Evolutionary conservation across 352 stramenopile species (phyloP).

Genomic region (Pythium inflatum): DNA sequence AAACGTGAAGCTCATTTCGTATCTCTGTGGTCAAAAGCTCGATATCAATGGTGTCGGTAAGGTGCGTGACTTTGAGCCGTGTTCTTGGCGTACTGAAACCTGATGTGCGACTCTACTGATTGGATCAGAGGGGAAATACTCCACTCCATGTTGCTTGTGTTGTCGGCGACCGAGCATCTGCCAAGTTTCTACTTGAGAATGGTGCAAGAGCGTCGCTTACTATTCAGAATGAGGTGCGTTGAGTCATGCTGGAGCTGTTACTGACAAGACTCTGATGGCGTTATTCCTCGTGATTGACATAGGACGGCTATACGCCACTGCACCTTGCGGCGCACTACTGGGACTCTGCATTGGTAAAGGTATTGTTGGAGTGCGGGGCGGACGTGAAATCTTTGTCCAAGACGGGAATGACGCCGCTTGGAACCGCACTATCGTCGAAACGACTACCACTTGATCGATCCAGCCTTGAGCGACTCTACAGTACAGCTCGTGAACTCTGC

Average conservation of each 20-base stretch:
- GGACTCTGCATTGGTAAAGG: background rate
- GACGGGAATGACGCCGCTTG: background rate
- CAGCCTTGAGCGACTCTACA: background rate
- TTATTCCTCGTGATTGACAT: background rate
- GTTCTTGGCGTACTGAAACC: background rate
- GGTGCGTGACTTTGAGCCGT: background rate
- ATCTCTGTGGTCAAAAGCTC: background rate
- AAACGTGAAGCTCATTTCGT: conserved; percentile 11
- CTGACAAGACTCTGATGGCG: too few relatives aligned
- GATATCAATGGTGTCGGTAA: conserved; percentile 1
- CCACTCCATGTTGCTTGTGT: conserved; percentile 6
- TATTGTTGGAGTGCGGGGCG: background rate
- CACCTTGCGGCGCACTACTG: background rate
- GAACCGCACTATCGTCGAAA: background rate
- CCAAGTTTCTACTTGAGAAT: background rate
- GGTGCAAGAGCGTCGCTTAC: background rate
- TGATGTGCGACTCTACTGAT: background rate
- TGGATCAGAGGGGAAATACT: conserved; percentile 8
- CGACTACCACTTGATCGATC: background rate
- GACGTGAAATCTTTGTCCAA: background rate
- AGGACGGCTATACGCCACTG: conserved; percentile 1
- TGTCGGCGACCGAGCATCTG: conserved; percentile 7
- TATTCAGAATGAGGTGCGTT: background rate
- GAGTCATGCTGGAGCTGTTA: background rate
- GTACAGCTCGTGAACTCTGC: background rate